These are phyloP conservation scores for Podospora anserina DNA, from an alignment of 495 filamentous ascomycete species.

Conservation along the genomic window DNA sequence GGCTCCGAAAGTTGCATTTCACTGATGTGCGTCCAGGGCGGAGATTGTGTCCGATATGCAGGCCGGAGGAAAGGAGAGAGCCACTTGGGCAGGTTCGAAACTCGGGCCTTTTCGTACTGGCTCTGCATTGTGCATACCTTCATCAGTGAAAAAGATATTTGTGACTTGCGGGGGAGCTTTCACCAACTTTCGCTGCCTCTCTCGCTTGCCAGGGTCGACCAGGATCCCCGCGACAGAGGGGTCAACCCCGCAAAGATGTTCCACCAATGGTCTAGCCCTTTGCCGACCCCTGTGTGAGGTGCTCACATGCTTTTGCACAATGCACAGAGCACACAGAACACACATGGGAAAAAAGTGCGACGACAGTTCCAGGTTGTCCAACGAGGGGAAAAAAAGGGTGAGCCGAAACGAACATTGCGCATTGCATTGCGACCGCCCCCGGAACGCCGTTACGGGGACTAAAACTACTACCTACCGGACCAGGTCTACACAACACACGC, in stretches of 20 bases:
- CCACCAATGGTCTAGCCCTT: slow-evolving; percentile 18
- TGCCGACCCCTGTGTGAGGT: neutral
- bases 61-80: neutral
- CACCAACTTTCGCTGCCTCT: slow-evolving; percentile 7
- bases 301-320: slow-evolving; percentile 11
- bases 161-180: too few relatives aligned
- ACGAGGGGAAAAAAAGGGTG: slow-evolving; percentile 10
- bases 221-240: slow-evolving; percentile 11
- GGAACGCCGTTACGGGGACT: neutral
- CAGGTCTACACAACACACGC: neutral
- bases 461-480: neutral
- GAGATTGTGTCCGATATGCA: neutral
- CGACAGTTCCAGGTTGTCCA: neutral
- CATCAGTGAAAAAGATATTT: neutral
- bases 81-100: neutral
- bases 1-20: neutral
- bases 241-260: slow-evolving; percentile 9
- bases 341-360: neutral
- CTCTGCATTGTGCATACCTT: neutral
- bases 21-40: neutral
- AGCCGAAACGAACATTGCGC: slow-evolving; percentile 15
- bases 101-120: slow-evolving; percentile 7
- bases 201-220: slow-evolving; percentile 10
- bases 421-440: slow-evolving; percentile 3
- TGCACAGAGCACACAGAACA: neutral